Percentiles rank a stretch among this genome's conserved stretches.
phyloP scores from a whole-genome alignment of 192 early-diverging fungal genomes.

The Coemansia sp. region DNA sequence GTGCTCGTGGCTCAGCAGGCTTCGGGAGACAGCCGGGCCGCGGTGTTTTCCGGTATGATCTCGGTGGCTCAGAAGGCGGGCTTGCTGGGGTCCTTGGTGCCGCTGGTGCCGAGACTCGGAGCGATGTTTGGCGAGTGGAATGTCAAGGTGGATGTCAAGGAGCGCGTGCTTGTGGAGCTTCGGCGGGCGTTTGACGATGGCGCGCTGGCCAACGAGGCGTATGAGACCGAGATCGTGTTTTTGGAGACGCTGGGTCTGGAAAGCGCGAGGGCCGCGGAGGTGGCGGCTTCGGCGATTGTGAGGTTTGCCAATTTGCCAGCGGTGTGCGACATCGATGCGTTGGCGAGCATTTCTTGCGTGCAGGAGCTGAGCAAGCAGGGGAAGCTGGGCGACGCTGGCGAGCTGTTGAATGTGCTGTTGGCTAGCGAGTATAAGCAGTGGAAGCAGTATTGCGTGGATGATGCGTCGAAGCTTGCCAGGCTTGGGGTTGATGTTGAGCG shows the following conservation, averaged over 20 bases:
- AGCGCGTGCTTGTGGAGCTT: slow-evolving; percentile 59
- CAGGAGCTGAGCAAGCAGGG: slow-evolving; percentile 74
- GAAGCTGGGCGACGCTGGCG: slow-evolving; percentile 65
- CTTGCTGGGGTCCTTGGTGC: slow-evolving; percentile 25
- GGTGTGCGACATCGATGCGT: slow-evolving; percentile 78
- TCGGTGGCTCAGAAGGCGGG: slow-evolving; percentile 66
- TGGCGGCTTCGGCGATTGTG: slow-evolving; percentile 67
- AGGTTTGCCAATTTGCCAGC: slow-evolving; percentile 65
- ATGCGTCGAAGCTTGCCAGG: slow-evolving; percentile 59
- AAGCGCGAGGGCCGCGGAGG: slow-evolving; percentile 56
- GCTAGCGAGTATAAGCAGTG: slow-evolving; percentile 38
- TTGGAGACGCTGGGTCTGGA: slow-evolving; percentile 61
- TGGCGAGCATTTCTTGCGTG: slow-evolving; percentile 65
- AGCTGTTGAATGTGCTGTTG: slow-evolving; percentile 57
- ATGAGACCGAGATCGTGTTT: slow-evolving; percentile 58
- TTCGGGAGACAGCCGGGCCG: slow-evolving; percentile 61
- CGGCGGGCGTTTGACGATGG: slow-evolving; percentile 31
- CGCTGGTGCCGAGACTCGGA: slow-evolving; percentile 22
- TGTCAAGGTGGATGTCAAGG: slow-evolving; percentile 59
- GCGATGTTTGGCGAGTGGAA: slow-evolving; percentile 36
- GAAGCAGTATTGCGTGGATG: slow-evolving; percentile 56
- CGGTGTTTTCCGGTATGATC: slow-evolving; percentile 75
- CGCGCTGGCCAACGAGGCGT: slow-evolving; percentile 39
- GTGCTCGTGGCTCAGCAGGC: slow-evolving; percentile 59
- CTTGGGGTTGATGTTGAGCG: slow-evolving; percentile 60